Conservation (phyloP, 78 protist genomes). For the Creolimax fragrantissima region DNA sequence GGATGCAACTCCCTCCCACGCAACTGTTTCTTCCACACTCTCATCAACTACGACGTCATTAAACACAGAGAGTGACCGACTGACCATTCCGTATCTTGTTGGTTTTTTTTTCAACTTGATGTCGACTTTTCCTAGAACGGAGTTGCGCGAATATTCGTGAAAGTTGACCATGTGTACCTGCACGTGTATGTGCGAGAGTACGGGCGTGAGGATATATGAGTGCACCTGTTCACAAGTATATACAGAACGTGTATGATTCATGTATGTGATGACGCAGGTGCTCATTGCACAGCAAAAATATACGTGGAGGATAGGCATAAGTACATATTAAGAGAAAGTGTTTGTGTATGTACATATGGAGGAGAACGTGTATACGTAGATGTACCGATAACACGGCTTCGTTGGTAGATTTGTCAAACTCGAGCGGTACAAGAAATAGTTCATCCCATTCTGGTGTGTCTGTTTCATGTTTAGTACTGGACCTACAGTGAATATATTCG, state of each 20-base stretch:
- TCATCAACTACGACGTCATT: neutral
- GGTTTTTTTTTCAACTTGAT: neutral
- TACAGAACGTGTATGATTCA: neutral
- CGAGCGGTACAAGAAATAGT: neutral
- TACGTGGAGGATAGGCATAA: neutral
- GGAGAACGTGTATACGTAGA: neutral
- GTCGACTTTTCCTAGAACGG: neutral
- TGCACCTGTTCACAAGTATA: neutral
- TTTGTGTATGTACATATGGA: neutral
- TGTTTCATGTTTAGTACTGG: neutral
- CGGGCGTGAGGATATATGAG: neutral
- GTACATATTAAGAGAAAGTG: neutral
- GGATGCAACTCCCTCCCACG: neutral
- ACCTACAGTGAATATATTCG: too few species aligned
- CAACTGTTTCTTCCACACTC: neutral
- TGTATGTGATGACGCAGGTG: too few species aligned
- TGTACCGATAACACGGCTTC: neutral
- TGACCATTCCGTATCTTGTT: neutral
- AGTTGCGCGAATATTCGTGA: neutral
- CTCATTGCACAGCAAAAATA: too few species aligned
- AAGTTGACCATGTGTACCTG: neutral
- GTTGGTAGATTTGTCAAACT: neutral
- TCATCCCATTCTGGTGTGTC: neutral
- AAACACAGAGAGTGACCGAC: neutral
- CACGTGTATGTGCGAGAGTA: neutral